Evolutionary conservation across 2,329 filamentous ascomycete genomes (phyloP), one percentile per base, ranked within the genome.

Genomic region (Phyllosticta ampelicida): DNA sequence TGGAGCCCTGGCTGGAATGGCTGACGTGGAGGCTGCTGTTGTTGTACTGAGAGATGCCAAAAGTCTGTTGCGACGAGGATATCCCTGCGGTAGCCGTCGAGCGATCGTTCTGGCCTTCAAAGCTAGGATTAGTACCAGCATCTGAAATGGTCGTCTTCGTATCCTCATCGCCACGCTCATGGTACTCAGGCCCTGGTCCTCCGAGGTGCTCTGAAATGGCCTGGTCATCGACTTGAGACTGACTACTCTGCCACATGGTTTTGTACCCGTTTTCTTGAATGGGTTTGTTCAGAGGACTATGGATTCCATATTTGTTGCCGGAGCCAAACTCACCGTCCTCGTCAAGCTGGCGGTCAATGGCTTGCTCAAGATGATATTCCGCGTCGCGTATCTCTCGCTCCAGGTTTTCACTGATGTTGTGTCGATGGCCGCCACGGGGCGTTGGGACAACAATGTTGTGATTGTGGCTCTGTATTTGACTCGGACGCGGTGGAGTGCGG

Each of bases 321-420:
- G 85, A 86, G 65, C 84, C 88, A 67, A 89, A 75, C 65, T 67
- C 69, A 63, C 89, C 87, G 58, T 87, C 86, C 63, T 90, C 86
- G 60, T 91, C 86, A 53, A 92, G 77, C 66, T 92, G 86, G 56
- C 86, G 85, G 55, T 89, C 84, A 61, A 91, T 84, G 61, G 89
- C 85, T 68, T 90, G 84, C 68, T 91, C 88, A 61, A 94, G 73
- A 65, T 92, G 89, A 67, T 94, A 92, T 65, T 95, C 89, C 4
- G 88, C 86, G 66, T 91, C 87, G 54, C 94, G 86, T 58, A 95
- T 86, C 64, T 94, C 90, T 61, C 86, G 86, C 69, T 96, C 90
- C 21, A 95, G 78, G 51, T 84, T 89, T 62, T 85, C 81, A 65
- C 86, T 90, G 48, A 89, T 79, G 64, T 90, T 90, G 64, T 91